Percentiles rank a stretch among this genome's conserved stretches.
phyloP scores from a whole-genome alignment of 352 stramenopile species.

The Phytophthora fragariaefolia region DNA sequence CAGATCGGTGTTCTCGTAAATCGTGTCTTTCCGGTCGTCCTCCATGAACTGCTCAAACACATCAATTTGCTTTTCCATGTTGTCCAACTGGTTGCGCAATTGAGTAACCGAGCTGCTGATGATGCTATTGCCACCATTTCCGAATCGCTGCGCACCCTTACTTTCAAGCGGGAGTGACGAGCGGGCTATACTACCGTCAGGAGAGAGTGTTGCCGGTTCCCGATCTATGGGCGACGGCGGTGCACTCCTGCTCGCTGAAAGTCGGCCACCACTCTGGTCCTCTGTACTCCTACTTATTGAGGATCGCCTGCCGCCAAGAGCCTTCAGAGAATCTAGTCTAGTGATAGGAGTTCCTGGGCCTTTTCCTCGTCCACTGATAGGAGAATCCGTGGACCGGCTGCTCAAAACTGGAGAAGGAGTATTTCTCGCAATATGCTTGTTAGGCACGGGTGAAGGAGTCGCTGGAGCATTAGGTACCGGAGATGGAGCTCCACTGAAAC shows the following conservation, averaged over 20 bases:
- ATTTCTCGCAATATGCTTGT: slow-evolving; percentile 41
- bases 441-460: slow-evolving; percentile 35
- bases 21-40: slow-evolving; percentile 87
- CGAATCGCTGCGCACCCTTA: slow-evolving; percentile 26
- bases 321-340: slow-evolving; percentile 40
- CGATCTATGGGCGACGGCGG: slow-evolving; percentile 61
- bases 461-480: slow-evolving; percentile 30
- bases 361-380: slow-evolving; percentile 25
- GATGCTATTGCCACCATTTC: slow-evolving; percentile 54
- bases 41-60: slow-evolving; percentile 91
- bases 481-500: slow-evolving; percentile 28
- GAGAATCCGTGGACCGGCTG: slow-evolving; percentile 36
- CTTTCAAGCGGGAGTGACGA: slow-evolving; percentile 41
- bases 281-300: slow-evolving; percentile 27
- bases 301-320: slow-evolving; percentile 32
- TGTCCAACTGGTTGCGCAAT: slow-evolving; percentile 83
- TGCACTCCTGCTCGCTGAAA: slow-evolving; percentile 57
- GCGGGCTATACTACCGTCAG: slow-evolving; percentile 34
- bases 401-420: slow-evolving; percentile 39
- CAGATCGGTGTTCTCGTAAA: slow-evolving; percentile 84
- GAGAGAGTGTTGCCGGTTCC: slow-evolving; percentile 37
- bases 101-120: slow-evolving; percentile 79
- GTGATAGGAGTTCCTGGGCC: slow-evolving; percentile 34
- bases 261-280: slow-evolving; percentile 27
- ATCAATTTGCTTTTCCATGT: slow-evolving; percentile 90